Evolutionary conservation across 1,284 basidiomycete genomes (phyloP).

Genomic region (Neonothopanus nambi): DNA sequence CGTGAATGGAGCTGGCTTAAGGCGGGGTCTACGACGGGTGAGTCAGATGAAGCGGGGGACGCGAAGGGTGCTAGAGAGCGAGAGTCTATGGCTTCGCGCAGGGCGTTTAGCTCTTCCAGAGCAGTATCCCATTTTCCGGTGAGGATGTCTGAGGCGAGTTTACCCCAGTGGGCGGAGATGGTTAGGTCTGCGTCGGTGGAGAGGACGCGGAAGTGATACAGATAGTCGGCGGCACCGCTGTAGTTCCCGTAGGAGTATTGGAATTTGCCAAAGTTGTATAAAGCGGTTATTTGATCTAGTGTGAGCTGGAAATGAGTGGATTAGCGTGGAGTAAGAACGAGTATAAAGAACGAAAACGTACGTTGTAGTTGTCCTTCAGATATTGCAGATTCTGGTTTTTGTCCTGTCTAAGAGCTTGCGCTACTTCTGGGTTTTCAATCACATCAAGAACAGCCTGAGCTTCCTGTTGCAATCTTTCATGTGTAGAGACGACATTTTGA

Average conservation of each 20-base stretch:
- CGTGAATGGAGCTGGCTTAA: constrained; percentile 90
- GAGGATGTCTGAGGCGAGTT: constrained; percentile 95
- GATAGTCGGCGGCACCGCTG: constrained; percentile 93
- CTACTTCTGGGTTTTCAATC: constrained; percentile 96
- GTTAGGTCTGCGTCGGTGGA: constrained; percentile 91
- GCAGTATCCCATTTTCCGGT: constrained; percentile 94
- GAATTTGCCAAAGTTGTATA: constrained; percentile 98
- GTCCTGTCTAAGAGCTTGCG: constrained; percentile 87
- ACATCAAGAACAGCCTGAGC: constrained; percentile 93
- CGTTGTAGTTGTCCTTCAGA: constrained; percentile 91
- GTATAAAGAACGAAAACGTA: constrained; percentile 39
- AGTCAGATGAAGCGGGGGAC: constrained; percentile 45
- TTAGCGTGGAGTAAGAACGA: constrained; percentile 11
- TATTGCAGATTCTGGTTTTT: constrained; percentile 96
- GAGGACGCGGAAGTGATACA: constrained; percentile 98
- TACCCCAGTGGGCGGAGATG: constrained; percentile 97
- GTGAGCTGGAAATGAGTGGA: constrained; percentile 64
- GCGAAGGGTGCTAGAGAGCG: constrained; percentile 56
- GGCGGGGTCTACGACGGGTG: constrained; percentile 44
- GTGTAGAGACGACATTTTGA: constrained; percentile 79
- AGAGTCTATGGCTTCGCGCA: constrained; percentile 90
- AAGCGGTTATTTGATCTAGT: constrained; percentile 90
- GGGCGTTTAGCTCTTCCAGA: constrained; percentile 89
- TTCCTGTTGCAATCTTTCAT: constrained; percentile 84
- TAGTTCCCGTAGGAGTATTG: constrained; percentile 98